These are phyloP conservation scores for Trichoderma sp. DNA, from an alignment of 2,329 filamentous ascomycete genomes.

Conservation along the genomic window DNA sequence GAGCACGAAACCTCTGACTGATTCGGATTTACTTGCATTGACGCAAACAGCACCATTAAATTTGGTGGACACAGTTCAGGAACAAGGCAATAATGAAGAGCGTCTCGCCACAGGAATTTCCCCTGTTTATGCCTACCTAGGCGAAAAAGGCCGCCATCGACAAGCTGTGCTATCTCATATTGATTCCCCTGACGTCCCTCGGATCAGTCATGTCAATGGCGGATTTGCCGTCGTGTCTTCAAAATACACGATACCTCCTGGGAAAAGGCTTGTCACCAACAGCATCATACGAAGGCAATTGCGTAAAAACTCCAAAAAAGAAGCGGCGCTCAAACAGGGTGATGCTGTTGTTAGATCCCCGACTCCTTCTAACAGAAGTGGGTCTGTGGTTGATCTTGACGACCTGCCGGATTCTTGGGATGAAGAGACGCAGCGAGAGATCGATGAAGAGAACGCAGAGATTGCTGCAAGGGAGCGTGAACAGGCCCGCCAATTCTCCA, in stretches of 20 bases:
- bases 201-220: conserved; percentile 26
- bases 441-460: conserved; percentile 48
- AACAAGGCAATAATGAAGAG: no score
- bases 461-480: conserved; percentile 24
- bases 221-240: conserved; percentile 33
- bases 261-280: conserved; percentile 47
- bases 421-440: conserved; percentile 60
- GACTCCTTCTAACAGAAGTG: conserved; percentile 28
- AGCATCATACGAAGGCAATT: conserved; percentile 45
- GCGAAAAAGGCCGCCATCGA: conserved; percentile 34
- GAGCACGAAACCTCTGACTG: conserved; percentile 12
- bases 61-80: neutral
- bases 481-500: conserved; percentile 35
- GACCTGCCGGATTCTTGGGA: conserved; percentile 44
- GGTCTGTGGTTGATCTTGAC: conserved; percentile 48
- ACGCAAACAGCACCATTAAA: conserved; percentile 17
- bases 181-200: conserved; percentile 27
- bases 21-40: conserved; percentile 5
- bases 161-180: conserved; percentile 29
- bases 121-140: conserved; percentile 38
- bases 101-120: neutral
- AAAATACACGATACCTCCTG: conserved; percentile 39
- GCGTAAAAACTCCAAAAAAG: conserved; percentile 29
- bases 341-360: conserved; percentile 23
- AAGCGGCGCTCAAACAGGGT: conserved; percentile 22